A percentile compares a stretch with the other conserved stretches of the same genome.
Conservation (phyloP, 108 stramenopile species). For the Cyclotella baltica region DNA sequence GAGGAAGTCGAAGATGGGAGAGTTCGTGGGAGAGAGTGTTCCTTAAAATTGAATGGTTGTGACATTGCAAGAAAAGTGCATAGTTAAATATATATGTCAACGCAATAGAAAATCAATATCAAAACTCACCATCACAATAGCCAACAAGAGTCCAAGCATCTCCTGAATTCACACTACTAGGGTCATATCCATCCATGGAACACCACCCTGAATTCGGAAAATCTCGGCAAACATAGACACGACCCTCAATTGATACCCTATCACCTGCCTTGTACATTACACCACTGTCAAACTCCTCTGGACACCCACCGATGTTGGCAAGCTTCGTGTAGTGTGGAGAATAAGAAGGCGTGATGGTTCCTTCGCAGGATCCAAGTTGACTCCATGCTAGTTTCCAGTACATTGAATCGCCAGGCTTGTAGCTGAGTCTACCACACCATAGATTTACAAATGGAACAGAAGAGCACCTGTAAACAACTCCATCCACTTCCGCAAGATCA, state of each 20-base stretch:
- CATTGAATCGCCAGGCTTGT: neutral
- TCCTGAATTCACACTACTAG: neutral
- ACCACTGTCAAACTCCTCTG: neutral
- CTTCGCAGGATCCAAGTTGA: neutral
- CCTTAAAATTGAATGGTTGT: neutral
- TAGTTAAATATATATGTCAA: neutral
- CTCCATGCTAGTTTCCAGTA: neutral
- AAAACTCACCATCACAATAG: neutral
- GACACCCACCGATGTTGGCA: neutral
- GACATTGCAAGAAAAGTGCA: neutral
- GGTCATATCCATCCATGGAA: neutral
- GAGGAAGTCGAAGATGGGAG: neutral
- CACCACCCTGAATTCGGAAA: neutral
- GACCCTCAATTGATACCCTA: neutral
- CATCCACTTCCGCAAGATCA: neutral
- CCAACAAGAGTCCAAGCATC: neutral
- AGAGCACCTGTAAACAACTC: neutral
- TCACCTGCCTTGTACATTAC: constrained; percentile 9
- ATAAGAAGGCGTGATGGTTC: neutral
- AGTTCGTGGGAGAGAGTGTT: neutral
- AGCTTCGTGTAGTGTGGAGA: neutral
- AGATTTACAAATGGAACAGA: neutral
- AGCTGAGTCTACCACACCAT: neutral
- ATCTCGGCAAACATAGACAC: neutral
- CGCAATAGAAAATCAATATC: neutral